These are phyloP conservation scores for Fusarium mangiferae DNA, from an alignment of 2,329 filamentous ascomycete species.

Conservation along the genomic window DNA sequence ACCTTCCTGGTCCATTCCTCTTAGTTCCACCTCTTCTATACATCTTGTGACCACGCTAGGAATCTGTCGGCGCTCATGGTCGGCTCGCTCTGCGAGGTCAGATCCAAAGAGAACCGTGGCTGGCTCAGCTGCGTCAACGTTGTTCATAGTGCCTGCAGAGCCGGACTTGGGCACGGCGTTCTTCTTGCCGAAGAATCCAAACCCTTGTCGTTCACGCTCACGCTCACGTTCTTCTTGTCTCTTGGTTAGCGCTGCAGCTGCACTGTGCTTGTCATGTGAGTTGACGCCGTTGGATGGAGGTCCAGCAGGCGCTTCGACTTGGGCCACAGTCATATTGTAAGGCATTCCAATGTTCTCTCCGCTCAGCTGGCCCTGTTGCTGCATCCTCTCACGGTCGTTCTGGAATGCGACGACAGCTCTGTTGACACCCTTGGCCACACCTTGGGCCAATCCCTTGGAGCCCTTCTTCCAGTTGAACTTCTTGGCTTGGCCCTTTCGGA, in stretches of 20 bases:
- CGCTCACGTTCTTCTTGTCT: constrained; percentile 48
- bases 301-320: constrained; percentile 59
- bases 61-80: constrained; percentile 88
- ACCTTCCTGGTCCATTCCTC: constrained; percentile 97
- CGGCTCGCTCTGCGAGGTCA: constrained; percentile 85
- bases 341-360: constrained; percentile 75
- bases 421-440: constrained; percentile 93
- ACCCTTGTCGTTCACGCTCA: constrained; percentile 64
- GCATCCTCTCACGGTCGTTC: constrained; percentile 65
- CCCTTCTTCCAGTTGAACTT: constrained; percentile 99
- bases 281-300: constrained; percentile 43
- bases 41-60: constrained; percentile 91
- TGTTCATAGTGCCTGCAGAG: constrained; percentile 55
- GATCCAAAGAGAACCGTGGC: constrained; percentile 82
- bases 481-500: constrained; percentile 91
- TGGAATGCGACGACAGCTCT: constrained; percentile 84
- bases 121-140: constrained; percentile 60
- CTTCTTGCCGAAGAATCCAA: constrained; percentile 76
- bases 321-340: constrained; percentile 73
- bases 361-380: constrained; percentile 63
- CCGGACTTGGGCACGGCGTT: constrained; percentile 62
- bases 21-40: constrained; percentile 94
- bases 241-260: constrained; percentile 31
- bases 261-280: constrained; percentile 38
- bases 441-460: constrained; percentile 91